Evolutionary conservation across 768 basidiomycete genomes (phyloP).

Genomic region (Baorangia bicolor): DNA sequence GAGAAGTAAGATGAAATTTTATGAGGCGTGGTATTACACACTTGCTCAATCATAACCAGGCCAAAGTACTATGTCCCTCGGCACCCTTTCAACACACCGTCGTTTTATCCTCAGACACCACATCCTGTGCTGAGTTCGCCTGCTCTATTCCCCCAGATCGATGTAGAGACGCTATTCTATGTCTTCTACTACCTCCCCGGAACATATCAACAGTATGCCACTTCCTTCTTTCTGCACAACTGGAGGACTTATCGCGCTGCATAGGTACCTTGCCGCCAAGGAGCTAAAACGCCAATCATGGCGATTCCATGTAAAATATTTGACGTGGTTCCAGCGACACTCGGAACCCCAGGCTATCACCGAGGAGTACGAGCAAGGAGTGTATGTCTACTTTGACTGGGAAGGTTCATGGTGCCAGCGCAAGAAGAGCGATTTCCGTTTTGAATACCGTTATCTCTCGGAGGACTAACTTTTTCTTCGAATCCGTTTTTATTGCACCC

Average conservation of each 20-base stretch:
- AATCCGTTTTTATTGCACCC: conserved; percentile 1
- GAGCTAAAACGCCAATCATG: conserved; percentile 97
- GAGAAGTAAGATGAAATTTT: conserved; percentile 75
- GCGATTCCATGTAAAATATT: conserved; percentile 98
- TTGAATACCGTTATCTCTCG: conserved; percentile 92
- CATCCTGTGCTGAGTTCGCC: conserved; percentile 78
- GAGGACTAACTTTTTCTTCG: conserved; percentile 51
- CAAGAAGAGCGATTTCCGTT: conserved; percentile 97
- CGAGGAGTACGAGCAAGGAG: conserved; percentile 98
- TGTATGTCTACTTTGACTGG: conserved; percentile 99
- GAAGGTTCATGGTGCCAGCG: conserved; percentile 98
- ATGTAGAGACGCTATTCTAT: conserved; percentile 97
- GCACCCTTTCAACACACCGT: conserved; percentile 87
- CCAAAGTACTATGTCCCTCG: conserved; percentile 96
- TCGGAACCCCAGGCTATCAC: conserved; percentile 98
- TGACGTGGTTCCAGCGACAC: conserved; percentile 99
- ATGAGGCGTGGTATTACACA: not conserved
- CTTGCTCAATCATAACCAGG: conserved; percentile 43
- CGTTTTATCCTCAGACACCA: conserved; percentile 92
- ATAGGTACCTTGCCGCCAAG: conserved; percentile 90
- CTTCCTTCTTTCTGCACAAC: not conserved
- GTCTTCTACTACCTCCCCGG: conserved; percentile 98
- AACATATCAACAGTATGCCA: conserved; percentile 88
- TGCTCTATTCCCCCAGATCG: conserved; percentile 84
- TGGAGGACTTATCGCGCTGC: not conserved